A percentile compares a stretch with the other conserved stretches of the same genome.
These are phyloP conservation scores for Kwoniella pini DNA, from an alignment of 768 basidiomycete species.

Conservation along the genomic window DNA sequence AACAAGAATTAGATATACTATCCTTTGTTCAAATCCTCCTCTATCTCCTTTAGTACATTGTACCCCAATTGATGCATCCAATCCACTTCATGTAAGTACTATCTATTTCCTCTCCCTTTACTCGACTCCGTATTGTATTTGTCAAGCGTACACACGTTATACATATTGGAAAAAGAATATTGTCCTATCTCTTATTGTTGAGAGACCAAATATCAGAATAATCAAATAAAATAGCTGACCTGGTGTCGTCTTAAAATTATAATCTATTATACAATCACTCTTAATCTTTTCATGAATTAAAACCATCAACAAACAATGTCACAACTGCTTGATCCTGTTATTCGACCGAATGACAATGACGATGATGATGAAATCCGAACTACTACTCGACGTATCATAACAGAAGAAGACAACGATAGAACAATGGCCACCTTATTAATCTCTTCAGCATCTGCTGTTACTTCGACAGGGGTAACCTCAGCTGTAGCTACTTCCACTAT, in stretches of 20 bases:
- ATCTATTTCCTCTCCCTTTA: too few species aligned
- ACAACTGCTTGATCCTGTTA: constrained; percentile 2
- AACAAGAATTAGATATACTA: too few species aligned
- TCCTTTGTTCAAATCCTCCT: too few species aligned
- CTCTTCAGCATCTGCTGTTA: constrained; percentile 12
- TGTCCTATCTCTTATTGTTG: too few species aligned
- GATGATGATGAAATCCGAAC: not conserved
- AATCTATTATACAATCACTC: not conserved
- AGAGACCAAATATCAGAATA: not conserved
- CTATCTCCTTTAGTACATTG: too few species aligned
- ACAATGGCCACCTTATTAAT: not conserved
- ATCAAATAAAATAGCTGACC: not conserved
- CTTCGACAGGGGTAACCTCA: not conserved
- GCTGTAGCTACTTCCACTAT: not conserved
- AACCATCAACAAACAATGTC: not conserved
- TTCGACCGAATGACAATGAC: constrained; percentile 6
- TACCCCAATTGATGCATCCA: too few species aligned
- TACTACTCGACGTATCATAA: not conserved
- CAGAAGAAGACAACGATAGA: not conserved
- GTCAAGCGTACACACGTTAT: too few species aligned
- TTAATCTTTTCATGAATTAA: not conserved
- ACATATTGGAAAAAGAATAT: too few species aligned
- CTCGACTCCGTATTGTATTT: too few species aligned
- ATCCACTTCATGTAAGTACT: too few species aligned
- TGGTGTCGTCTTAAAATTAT: not conserved